Evolutionary conservation across 1,284 basidiomycete genomes (phyloP).

Genomic region (Austroboletus olivaceoglutinosus): DNA sequence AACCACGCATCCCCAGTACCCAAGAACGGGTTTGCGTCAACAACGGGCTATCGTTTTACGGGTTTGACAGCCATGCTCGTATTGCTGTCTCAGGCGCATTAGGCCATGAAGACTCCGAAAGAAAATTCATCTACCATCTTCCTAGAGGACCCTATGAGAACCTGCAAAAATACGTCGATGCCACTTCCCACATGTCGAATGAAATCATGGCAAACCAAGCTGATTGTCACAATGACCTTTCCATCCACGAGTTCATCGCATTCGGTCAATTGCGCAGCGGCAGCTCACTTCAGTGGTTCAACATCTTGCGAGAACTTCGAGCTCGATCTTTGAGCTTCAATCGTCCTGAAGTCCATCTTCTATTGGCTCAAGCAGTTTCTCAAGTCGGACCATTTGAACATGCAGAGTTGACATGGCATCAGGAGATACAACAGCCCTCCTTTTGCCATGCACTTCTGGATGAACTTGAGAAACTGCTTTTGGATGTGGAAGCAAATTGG

Average conservation of each 20-base stretch:
- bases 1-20: constrained; percentile 25
- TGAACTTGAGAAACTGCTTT: constrained; percentile 33
- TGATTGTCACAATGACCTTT: constrained; percentile 36
- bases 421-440: constrained; percentile 25
- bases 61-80: constrained; percentile 14
- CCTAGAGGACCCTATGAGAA: constrained; percentile 33
- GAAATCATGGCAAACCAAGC: constrained; percentile 42
- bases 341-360: constrained; percentile 37
- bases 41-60: constrained; percentile 34
- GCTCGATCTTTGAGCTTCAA: constrained; percentile 37
- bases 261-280: constrained; percentile 46
- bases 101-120: constrained; percentile 12
- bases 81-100: constrained; percentile 16
- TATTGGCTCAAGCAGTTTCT: constrained; percentile 42
- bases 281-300: constrained; percentile 46
- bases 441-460: constrained; percentile 38
- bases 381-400: constrained; percentile 39
- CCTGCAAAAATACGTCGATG: constrained; percentile 38
- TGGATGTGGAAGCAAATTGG: constrained; percentile 42
- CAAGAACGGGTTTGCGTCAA: constrained; percentile 32
- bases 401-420: constrained; percentile 34
- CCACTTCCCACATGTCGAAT: constrained; percentile 43
- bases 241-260: constrained; percentile 43
- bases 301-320: constrained; percentile 43
- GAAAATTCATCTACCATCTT: constrained; percentile 33